Conservation (phyloP, 2,329 filamentous ascomycete species). For the Talaromyces atroroseus region DNA sequence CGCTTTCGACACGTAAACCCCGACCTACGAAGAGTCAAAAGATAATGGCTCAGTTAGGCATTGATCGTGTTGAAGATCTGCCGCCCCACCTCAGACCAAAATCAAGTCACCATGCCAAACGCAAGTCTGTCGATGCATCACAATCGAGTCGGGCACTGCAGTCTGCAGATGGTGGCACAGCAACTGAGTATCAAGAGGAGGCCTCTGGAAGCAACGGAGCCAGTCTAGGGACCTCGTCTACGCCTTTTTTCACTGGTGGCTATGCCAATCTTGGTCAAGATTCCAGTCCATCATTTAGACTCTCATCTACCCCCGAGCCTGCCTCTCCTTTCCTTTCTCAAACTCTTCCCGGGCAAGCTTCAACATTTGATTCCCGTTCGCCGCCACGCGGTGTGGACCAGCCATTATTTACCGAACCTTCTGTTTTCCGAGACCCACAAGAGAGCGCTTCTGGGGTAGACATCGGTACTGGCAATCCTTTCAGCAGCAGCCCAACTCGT, state of each 20-base stretch:
- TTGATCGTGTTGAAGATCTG: conserved; percentile 84
- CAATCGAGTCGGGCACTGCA: conserved; percentile 23
- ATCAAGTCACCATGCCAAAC: conserved; percentile 61
- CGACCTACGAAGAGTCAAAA: conserved; percentile 96
- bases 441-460: conserved; percentile 28
- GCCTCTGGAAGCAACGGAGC: conserved; percentile 11
- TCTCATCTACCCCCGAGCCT: conserved; percentile 23
- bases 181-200: conserved; percentile 15
- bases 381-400: conserved; percentile 33
- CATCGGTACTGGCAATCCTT: conserved; percentile 27
- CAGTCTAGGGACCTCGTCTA: conserved; percentile 20
- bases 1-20: conserved; percentile 88
- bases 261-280: conserved; percentile 34
- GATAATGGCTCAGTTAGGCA: conserved; percentile 79
- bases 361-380: conserved; percentile 36
- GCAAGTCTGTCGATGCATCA: conserved; percentile 58
- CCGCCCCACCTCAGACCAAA: conserved; percentile 78
- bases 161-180: conserved; percentile 19
- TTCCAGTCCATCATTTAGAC: conserved; percentile 32
- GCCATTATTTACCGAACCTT: conserved; percentile 39
- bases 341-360: conserved; percentile 27
- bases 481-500: conserved; percentile 35
- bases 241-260: conserved; percentile 34
- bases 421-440: conserved; percentile 29
- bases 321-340: conserved; percentile 35